Conservation (phyloP, 2,329 filamentous ascomycete genomes). For the Plectosphaerella plurivora region DNA sequence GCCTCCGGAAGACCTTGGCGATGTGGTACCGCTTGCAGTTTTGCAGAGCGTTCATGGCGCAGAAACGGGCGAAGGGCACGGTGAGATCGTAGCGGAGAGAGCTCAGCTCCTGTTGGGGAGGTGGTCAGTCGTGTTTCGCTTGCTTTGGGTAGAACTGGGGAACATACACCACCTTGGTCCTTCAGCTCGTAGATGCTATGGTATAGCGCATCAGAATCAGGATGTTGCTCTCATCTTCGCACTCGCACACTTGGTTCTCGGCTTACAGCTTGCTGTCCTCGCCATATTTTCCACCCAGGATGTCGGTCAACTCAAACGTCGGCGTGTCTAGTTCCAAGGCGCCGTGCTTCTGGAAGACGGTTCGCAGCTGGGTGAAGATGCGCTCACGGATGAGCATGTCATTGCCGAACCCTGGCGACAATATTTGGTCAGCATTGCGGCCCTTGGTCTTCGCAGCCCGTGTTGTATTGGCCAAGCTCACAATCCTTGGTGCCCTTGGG, state of each 20-base stretch:
- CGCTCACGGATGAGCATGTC: conserved; percentile 78
- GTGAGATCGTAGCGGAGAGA: conserved; percentile 78
- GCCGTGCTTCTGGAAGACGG: conserved; percentile 81
- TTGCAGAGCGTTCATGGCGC: conserved; percentile 85
- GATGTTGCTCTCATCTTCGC: not conserved
- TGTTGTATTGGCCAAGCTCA: conserved; percentile 22
- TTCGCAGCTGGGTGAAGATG: conserved; percentile 71
- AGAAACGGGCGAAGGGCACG: conserved; percentile 85
- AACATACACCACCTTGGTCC: conserved; percentile 78
- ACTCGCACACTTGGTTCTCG: not conserved
- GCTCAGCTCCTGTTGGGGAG: conserved; percentile 3
- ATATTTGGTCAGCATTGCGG: conserved; percentile 1
- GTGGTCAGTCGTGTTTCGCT: not conserved
- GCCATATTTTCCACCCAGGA: conserved; percentile 83
- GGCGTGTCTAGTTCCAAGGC: conserved; percentile 75
- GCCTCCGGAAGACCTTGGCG: conserved; percentile 66
- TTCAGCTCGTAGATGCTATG: conserved; percentile 41
- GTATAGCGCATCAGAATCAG: not conserved
- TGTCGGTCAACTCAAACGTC: conserved; percentile 84
- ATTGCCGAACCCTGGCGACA: conserved; percentile 56
- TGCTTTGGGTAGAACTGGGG: conserved; percentile 23
- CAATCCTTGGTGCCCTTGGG: conserved; percentile 90
- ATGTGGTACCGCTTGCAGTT: conserved; percentile 92
- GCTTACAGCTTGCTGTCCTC: conserved; percentile 79
- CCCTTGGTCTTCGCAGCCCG: conserved; percentile 1